phyloP scores from a whole-genome alignment of 106 monocot species.

The Dactylorhiza incarnata region DNA sequence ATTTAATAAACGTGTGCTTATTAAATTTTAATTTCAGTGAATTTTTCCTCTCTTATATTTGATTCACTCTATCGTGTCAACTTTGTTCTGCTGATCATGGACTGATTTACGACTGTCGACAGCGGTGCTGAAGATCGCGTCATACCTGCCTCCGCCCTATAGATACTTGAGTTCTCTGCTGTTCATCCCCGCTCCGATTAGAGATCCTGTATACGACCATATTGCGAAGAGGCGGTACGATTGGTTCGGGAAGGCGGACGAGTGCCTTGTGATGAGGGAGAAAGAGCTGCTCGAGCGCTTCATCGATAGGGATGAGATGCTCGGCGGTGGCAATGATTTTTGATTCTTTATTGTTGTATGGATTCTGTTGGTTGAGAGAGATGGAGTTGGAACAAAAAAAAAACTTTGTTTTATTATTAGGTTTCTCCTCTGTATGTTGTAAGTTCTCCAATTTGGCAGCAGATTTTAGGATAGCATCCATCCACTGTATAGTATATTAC shows the following conservation, averaged over 20 bases:
- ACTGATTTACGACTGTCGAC: neutral
- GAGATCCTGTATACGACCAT: constrained; percentile 65
- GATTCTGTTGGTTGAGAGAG: no score
- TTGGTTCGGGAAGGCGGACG: constrained; percentile 63
- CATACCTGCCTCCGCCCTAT: constrained; percentile 73
- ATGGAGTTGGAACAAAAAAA: no score
- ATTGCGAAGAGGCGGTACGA: constrained; percentile 52
- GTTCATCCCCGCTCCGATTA: constrained; percentile 47
- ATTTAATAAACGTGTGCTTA: neutral
- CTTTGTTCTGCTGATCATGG: neutral
- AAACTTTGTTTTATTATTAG: no score
- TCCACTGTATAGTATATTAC: no score
- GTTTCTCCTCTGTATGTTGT: no score
- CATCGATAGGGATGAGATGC: constrained; percentile 75
- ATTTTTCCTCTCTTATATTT: neutral
- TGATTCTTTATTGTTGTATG: no score
- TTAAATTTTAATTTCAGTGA: neutral
- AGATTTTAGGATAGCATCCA: no score
- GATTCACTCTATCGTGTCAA: neutral
- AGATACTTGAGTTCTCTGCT: constrained; percentile 35
- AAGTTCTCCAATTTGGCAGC: no score
- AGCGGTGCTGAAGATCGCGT: constrained; percentile 73
- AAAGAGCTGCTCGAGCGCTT: constrained; percentile 63
- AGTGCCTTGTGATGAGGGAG: constrained; percentile 65
- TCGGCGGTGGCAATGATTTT: constrained; percentile 12